Evolutionary conservation across 768 basidiomycete species (phyloP).

Genomic region (Rhodotorula babjevae): DNA sequence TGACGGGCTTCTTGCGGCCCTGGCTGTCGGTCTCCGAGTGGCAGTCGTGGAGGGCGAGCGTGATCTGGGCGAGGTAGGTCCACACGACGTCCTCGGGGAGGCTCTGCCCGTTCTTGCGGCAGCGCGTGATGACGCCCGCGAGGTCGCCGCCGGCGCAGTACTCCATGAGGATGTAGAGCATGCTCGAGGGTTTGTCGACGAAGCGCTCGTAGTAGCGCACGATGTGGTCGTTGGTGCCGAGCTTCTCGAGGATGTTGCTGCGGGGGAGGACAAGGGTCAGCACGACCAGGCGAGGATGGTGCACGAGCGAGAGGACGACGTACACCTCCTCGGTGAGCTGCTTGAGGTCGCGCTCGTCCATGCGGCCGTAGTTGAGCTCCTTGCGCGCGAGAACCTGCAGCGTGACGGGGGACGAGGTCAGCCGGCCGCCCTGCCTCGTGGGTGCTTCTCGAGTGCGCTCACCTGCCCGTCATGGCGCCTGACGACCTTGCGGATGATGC

Average conservation of each 20-base stretch:
- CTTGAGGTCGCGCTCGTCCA: constrained; percentile 91
- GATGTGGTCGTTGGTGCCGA: constrained; percentile 83
- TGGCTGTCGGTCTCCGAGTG: constrained; percentile 51
- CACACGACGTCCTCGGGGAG: constrained; percentile 87
- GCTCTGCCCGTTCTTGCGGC: constrained; percentile 40
- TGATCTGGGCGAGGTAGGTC: constrained; percentile 90
- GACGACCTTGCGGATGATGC: constrained; percentile 85
- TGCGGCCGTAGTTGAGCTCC: constrained; percentile 94
- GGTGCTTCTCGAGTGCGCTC: neutral
- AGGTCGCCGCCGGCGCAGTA: constrained; percentile 97
- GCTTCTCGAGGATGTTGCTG: constrained; percentile 93
- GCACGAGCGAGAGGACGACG: constrained; percentile 45
- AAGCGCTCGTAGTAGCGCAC: constrained; percentile 87
- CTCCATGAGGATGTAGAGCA: constrained; percentile 98
- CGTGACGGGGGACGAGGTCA: neutral
- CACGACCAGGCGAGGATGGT: no score
- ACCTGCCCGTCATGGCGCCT: constrained; percentile 28
- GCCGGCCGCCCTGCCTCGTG: constrained; percentile 7
- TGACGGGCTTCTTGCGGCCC: constrained; percentile 46
- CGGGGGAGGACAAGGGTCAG: neutral
- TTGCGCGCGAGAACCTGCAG: constrained; percentile 48
- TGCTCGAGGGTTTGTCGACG: constrained; percentile 82
- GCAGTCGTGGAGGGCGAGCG: constrained; percentile 83
- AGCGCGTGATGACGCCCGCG: constrained; percentile 69
- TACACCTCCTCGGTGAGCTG: constrained; percentile 98